A percentile compares a stretch with the other conserved stretches of the same genome.
These are phyloP conservation scores for Trichoderma aggressivum DNA, from an alignment of 2,329 filamentous ascomycete species.

Conservation along the genomic window DNA sequence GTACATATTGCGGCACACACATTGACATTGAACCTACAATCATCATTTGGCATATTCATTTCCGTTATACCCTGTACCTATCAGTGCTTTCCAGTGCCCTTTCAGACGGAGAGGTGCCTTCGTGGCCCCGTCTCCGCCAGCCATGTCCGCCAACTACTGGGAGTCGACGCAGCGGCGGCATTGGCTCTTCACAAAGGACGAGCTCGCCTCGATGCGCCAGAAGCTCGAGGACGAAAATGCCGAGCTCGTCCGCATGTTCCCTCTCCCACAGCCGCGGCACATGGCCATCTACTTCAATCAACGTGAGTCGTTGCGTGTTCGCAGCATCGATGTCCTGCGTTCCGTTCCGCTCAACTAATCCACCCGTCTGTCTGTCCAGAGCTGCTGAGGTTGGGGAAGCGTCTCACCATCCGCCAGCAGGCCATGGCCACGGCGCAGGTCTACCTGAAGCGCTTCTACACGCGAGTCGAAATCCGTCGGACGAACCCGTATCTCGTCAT, in stretches of 20 bases:
- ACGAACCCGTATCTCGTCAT: slow-evolving; percentile 93
- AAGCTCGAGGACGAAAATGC: slow-evolving; percentile 75
- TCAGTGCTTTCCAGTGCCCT: not conserved
- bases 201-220: slow-evolving; percentile 71
- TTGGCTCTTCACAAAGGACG: slow-evolving; percentile 86
- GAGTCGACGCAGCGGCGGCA: slow-evolving; percentile 84
- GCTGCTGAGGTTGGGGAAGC: slow-evolving; percentile 77
- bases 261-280: slow-evolving; percentile 76
- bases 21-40: not conserved
- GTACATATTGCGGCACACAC: not conserved
- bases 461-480: slow-evolving; percentile 81
- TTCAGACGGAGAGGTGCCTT: slow-evolving; percentile 4
- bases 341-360: not conserved
- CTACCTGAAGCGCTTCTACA: slow-evolving; percentile 92
- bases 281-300: slow-evolving; percentile 90
- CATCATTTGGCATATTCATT: not conserved
- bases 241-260: slow-evolving; percentile 71
- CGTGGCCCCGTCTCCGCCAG: slow-evolving; percentile 20
- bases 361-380: slow-evolving; percentile 50
- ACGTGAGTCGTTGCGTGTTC: slow-evolving; percentile 52
- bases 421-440: slow-evolving; percentile 90
- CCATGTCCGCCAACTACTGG: slow-evolving; percentile 96
- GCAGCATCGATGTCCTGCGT: not conserved
- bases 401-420: slow-evolving; percentile 83
- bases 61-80: not conserved